These are phyloP conservation scores for Glycine tomentella DNA, from an alignment of 306 rosid genomes.

Conservation along the genomic window DNA sequence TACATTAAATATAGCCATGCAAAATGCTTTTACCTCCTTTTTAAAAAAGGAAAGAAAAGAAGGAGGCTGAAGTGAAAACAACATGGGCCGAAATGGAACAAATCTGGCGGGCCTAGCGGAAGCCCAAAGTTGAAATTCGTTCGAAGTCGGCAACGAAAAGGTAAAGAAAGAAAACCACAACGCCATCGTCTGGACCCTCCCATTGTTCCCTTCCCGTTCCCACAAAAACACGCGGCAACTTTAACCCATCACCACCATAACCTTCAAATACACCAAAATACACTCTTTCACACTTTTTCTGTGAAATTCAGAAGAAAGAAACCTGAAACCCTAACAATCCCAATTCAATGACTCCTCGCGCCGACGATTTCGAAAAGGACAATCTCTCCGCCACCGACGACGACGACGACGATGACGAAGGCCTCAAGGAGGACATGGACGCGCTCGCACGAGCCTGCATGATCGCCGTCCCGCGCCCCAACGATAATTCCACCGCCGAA, in stretches of 20 bases:
- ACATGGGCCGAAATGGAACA: no score
- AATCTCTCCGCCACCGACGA: slow-evolving; percentile 50
- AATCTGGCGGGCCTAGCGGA: background rate
- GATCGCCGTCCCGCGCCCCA: slow-evolving; percentile 36
- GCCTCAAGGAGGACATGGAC: slow-evolving; percentile 70
- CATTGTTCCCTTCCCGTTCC: background rate
- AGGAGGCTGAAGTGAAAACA: no score
- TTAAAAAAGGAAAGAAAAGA: no score
- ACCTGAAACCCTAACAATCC: slow-evolving; percentile 11
- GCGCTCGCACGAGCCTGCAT: slow-evolving; percentile 71
- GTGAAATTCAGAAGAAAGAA: background rate
- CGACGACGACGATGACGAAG: slow-evolving; percentile 55
- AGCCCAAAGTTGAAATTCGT: background rate
- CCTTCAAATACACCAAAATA: background rate
- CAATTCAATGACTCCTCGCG: slow-evolving; percentile 55
- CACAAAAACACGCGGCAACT: background rate
- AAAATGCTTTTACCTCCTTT: no score
- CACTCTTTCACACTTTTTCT: background rate
- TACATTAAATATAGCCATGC: no score
- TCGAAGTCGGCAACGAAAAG: background rate
- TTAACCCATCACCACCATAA: background rate
- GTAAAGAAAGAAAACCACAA: background rate
- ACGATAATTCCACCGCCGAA: background rate
- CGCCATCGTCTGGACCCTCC: background rate
- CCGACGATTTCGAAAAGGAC: slow-evolving; percentile 40